A percentile compares a stretch with the other conserved stretches of the same genome.
These are phyloP conservation scores for Vaccinium vitisidaea DNA, from an alignment of 148 eudicot species.

Conservation along the genomic window DNA sequence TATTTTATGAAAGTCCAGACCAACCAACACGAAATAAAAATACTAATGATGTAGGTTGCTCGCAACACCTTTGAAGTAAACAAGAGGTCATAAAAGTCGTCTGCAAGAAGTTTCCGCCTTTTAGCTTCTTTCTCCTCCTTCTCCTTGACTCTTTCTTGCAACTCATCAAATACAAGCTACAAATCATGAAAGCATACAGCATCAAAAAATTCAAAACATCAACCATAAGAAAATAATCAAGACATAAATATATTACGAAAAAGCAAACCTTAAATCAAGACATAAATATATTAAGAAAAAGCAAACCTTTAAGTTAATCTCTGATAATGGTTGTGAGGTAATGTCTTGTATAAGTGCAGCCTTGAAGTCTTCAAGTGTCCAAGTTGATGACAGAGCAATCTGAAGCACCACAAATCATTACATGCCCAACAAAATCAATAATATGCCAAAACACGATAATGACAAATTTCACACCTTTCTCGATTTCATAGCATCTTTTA, in stretches of 20 bases:
- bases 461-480: slow-evolving; percentile 50
- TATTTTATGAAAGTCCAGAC: not conserved
- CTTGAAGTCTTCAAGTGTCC: slow-evolving; percentile 85
- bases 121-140: slow-evolving; percentile 95
- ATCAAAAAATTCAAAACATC: not conserved
- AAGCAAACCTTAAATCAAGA: slow-evolving; percentile 44
- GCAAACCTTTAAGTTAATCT: slow-evolving; percentile 68
- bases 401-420: slow-evolving; percentile 24
- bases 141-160: slow-evolving; percentile 65
- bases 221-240: not conserved
- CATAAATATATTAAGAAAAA: not conserved
- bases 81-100: slow-evolving; percentile 61
- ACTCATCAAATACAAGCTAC: slow-evolving; percentile 81
- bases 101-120: slow-evolving; percentile 76
- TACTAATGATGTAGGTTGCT: not conserved
- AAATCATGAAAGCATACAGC: slow-evolving; percentile 20
- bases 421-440: not conserved
- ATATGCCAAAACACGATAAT: not conserved
- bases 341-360: slow-evolving; percentile 57
- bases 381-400: slow-evolving; percentile 67
- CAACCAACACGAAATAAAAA: not conserved
- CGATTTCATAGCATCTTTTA: slow-evolving; percentile 77
- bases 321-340: slow-evolving; percentile 50
- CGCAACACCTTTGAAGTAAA: slow-evolving; percentile 64
- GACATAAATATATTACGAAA: not conserved